These are phyloP conservation scores for Penicillium ochrochloron DNA, from an alignment of 495 filamentous ascomycete genomes.

Conservation along the genomic window DNA sequence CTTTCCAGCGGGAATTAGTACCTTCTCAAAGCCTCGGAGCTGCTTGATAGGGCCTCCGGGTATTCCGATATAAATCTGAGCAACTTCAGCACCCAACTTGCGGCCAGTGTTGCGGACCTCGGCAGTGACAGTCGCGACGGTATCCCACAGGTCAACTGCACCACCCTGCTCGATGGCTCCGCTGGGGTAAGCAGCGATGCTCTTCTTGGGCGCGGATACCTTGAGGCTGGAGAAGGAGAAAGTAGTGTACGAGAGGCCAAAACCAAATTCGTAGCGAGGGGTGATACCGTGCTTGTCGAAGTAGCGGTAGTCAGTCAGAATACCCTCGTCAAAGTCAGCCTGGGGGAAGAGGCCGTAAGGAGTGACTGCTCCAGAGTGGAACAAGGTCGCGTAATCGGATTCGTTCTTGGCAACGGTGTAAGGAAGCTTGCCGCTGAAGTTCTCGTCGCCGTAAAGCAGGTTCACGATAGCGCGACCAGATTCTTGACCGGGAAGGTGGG, in stretches of 20 bases:
- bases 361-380: constrained; percentile 48
- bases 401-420: constrained; percentile 78
- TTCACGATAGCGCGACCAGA: constrained; percentile 73
- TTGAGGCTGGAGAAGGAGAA: constrained; percentile 23
- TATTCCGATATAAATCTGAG: constrained; percentile 57
- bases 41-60: constrained; percentile 57
- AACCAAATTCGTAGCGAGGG: constrained; percentile 68
- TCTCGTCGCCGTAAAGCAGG: constrained; percentile 71
- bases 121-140: constrained; percentile 51
- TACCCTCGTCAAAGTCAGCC: constrained; percentile 57
- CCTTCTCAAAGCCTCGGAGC: constrained; percentile 70
- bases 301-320: constrained; percentile 71
- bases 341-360: constrained; percentile 53
- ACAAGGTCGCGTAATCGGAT: constrained; percentile 59
- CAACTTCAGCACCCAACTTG: constrained; percentile 57
- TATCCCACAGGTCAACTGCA: constrained; percentile 62
- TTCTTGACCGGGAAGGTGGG: constrained; percentile 78
- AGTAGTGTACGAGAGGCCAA: constrained; percentile 30
- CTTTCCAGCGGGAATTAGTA: constrained; percentile 44
- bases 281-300: constrained; percentile 61
- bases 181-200: constrained; percentile 46
- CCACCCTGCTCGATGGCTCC: constrained; percentile 59
- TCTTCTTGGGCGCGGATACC: constrained; percentile 52
- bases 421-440: constrained; percentile 68
- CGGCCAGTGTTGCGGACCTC: constrained; percentile 59